phyloP scores from a whole-genome alignment of 1,139 yeast species.

The Ogataea hybrid region DNA sequence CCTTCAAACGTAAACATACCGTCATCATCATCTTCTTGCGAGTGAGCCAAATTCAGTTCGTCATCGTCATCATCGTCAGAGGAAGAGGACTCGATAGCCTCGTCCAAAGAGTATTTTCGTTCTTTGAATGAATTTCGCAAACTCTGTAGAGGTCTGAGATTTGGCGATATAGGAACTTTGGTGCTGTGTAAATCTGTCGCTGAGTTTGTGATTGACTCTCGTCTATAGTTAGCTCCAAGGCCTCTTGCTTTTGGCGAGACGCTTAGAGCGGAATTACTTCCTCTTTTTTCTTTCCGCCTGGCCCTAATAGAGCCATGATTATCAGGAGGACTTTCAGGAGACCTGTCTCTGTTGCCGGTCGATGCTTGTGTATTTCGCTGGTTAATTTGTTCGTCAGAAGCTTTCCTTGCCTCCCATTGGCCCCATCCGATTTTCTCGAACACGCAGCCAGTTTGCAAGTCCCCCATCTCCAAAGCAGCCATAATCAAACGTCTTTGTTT shows the following conservation, averaged over 20 bases:
- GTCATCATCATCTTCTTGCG: conserved; percentile 32
- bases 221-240: conserved; percentile 28
- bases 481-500: conserved; percentile 89
- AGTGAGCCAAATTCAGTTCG: conserved; percentile 15
- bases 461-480: conserved; percentile 80
- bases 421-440: conserved; percentile 99
- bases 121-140: conserved; percentile 27
- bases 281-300: conserved; percentile 13
- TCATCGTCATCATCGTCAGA: conserved; percentile 37
- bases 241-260: conserved; percentile 26
- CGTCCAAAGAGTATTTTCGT: conserved; percentile 30
- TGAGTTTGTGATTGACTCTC: conserved; percentile 57
- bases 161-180: conserved; percentile 42
- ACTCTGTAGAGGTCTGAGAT: conserved; percentile 27
- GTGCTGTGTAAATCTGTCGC: conserved; percentile 45
- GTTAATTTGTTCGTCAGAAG: conserved; percentile 32
- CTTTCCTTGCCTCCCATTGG: conserved; percentile 83
- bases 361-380: conserved; percentile 36
- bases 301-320: conserved; percentile 10
- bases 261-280: conserved; percentile 16
- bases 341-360: conserved; percentile 28
- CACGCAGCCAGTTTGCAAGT: conserved; percentile 56
- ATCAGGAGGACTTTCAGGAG: conserved; percentile 17
- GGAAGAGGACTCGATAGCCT: conserved; percentile 36
- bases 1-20: conserved; percentile 46